Evolutionary conservation across 192 early-diverging fungal species (phyloP), one percentile per base, ranked within the genome.

Genomic region (Entomortierella beljakovae): DNA sequence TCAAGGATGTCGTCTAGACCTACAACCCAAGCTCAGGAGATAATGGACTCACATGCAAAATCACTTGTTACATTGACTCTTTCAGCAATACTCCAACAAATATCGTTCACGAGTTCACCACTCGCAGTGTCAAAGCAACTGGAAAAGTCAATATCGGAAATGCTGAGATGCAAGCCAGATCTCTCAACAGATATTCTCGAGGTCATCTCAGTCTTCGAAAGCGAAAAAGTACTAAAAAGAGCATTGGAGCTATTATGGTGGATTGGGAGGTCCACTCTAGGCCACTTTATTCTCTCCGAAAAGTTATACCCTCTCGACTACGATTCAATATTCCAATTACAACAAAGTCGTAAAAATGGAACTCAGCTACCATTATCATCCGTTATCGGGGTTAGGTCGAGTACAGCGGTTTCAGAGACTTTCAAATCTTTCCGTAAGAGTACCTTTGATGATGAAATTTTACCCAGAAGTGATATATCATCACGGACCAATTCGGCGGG

Each of bases 41-140:
- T 68, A 3, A 70, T 87, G 42, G 72, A 76, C n/a, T 56, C 77
- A 26, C 81, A 85, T 29, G 70, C 77, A 15, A 80, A 71, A 49
- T 86, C 86, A 25, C 58, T 89, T n/a, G 84, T 88, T 40, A 69
- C 84, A 20, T 65, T 87, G 8, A 80, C 87, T 22, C 62, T 89
- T 1, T 70, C 80, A 25, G 70, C 83, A 1, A 68, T 88, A 18
- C 70, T 89, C 18, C 88, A 86, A 64, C 83, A 86, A 46, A 70
- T 86, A 0, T 73, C 59, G 1, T 61, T 84, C 26, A 57, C 74
- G 8, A 68, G 70, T 20, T 76, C 82, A 25, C 66, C 82, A n/a
- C 38, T 84, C 20, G 68, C 70, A n/a, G 80, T 85, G 2, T 77
- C 75, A 23, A 70, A 82, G 52, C 80, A 85, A 28, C 76, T 89